Conservation (phyloP, 306 rosid genomes). For the Vigna mungo region DNA sequence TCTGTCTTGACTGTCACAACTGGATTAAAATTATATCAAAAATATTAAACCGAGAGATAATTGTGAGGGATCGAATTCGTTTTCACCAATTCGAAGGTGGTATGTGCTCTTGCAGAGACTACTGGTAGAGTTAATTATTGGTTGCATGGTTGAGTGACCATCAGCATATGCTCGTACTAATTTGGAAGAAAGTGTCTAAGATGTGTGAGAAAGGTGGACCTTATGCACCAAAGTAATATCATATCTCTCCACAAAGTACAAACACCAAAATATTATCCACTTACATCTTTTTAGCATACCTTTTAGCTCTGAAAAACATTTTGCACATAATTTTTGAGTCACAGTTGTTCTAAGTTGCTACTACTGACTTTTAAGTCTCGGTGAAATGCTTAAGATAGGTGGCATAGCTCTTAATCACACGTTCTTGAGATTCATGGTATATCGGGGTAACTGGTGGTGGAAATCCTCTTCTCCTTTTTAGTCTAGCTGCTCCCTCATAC, state of each 20-base stretch:
- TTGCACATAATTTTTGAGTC: neutral
- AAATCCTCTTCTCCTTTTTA: too few species aligned
- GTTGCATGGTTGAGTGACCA: conserved; percentile 30
- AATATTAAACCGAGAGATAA: conserved; percentile 60
- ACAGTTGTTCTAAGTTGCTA: neutral
- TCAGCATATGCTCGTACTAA: neutral
- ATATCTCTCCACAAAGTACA: conserved; percentile 24
- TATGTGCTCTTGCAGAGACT: conserved; percentile 72
- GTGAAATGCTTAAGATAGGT: neutral
- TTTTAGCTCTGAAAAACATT: conserved; percentile 16
- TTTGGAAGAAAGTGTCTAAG: conserved; percentile 25
- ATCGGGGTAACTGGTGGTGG: too few species aligned
- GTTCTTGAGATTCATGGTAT: too few species aligned
- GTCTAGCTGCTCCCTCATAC: too few species aligned
- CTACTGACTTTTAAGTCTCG: too few species aligned
- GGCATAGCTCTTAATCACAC: neutral
- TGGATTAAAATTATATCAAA: conserved; percentile 63
- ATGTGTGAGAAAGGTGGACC: conserved; percentile 1
- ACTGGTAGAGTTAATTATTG: conserved; percentile 61
- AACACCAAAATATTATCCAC: conserved; percentile 11
- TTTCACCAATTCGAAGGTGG: conserved; percentile 78
- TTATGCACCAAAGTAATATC: conserved; percentile 4
- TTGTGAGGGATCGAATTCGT: conserved; percentile 78
- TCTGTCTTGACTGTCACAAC: conserved; percentile 63
- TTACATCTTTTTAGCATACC: neutral